Percentiles rank a stretch among this genome's conserved stretches.
Conservation (phyloP, 2,329 filamentous ascomycete genomes). For the Grosmannia penicillata region DNA sequence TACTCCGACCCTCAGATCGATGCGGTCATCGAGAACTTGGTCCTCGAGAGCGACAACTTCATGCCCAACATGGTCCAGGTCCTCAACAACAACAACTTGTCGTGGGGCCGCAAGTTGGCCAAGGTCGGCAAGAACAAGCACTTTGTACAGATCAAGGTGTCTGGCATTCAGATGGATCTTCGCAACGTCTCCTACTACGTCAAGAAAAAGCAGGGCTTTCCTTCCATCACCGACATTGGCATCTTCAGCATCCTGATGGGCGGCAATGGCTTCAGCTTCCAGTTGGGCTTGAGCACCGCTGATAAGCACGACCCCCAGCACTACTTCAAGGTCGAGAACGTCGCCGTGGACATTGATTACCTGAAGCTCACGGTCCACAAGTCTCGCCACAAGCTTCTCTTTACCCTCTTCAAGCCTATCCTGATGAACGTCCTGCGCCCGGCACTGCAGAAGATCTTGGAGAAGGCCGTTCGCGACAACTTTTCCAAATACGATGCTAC, state of each 20-base stretch:
- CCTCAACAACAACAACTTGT: conserved; percentile 83
- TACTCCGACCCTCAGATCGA: conserved; percentile 75
- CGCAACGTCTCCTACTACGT: conserved; percentile 87
- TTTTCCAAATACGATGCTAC: conserved; percentile 61
- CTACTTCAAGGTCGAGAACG: conserved; percentile 90
- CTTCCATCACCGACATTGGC: conserved; percentile 72
- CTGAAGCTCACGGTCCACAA: conserved; percentile 83
- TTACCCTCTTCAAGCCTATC: conserved; percentile 73
- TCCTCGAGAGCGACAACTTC: conserved; percentile 92
- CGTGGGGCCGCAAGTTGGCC: conserved; percentile 83
- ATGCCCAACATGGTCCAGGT: conserved; percentile 87
- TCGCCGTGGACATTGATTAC: conserved; percentile 67
- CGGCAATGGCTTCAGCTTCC: conserved; percentile 81
- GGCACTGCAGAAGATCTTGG: conserved; percentile 71
- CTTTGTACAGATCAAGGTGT: conserved; percentile 65
- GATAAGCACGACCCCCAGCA: conserved; percentile 61
- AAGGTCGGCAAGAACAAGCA: conserved; percentile 77
- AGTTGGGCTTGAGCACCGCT: conserved; percentile 72
- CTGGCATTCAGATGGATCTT: conserved; percentile 85
- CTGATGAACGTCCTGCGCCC: conserved; percentile 74
- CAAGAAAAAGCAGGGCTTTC: conserved; percentile 90
- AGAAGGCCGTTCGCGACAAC: conserved; percentile 77
- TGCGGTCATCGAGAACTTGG: conserved; percentile 82
- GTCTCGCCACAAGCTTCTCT: conserved; percentile 88
- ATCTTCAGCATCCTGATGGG: conserved; percentile 79